phyloP scores from a whole-genome alignment of 768 basidiomycete genomes.

The Lactarius evosmus region DNA sequence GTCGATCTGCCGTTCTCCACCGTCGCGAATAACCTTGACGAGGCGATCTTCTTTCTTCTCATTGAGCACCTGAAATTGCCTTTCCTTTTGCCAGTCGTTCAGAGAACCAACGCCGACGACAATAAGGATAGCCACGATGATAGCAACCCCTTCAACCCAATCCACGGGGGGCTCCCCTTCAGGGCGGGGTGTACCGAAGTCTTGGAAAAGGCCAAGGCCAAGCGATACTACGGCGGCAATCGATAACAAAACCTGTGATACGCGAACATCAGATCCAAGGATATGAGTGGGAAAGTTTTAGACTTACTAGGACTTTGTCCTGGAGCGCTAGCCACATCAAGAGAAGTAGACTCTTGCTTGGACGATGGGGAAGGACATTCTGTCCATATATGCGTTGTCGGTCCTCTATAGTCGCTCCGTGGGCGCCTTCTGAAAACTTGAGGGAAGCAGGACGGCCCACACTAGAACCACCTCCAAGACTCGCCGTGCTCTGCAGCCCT shows the following conservation, averaged over 20 bases:
- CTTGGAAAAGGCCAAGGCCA: constrained; percentile 91
- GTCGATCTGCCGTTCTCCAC: constrained; percentile 33
- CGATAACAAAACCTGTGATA: constrained; percentile 76
- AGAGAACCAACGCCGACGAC: constrained; percentile 88
- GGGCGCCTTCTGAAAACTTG: constrained; percentile 28
- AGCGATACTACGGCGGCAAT: constrained; percentile 92
- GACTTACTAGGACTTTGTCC: constrained; percentile 59
- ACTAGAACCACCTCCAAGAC: constrained; percentile 11
- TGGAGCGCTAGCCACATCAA: constrained; percentile 63
- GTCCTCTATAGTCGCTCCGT: constrained; percentile 40
- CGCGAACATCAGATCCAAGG: constrained; percentile 33
- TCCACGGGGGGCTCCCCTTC: constrained; percentile 73
- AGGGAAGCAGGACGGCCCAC: neutral
- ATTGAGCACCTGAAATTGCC: constrained; percentile 89
- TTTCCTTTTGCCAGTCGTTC: constrained; percentile 99
- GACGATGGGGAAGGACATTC: constrained; percentile 48
- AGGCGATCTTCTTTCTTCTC: constrained; percentile 93
- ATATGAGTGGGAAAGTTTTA: constrained; percentile 3
- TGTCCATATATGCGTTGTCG: constrained; percentile 49
- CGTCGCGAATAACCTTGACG: constrained; percentile 58
- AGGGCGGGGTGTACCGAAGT: constrained; percentile 70
- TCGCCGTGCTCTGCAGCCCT: constrained; percentile 20
- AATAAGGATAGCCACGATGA: constrained; percentile 70
- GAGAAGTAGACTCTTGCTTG: constrained; percentile 46
- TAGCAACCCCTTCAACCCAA: constrained; percentile 94